phyloP scores from a whole-genome alignment of 805 yeast species.

The Barnettozyma vustinii region DNA sequence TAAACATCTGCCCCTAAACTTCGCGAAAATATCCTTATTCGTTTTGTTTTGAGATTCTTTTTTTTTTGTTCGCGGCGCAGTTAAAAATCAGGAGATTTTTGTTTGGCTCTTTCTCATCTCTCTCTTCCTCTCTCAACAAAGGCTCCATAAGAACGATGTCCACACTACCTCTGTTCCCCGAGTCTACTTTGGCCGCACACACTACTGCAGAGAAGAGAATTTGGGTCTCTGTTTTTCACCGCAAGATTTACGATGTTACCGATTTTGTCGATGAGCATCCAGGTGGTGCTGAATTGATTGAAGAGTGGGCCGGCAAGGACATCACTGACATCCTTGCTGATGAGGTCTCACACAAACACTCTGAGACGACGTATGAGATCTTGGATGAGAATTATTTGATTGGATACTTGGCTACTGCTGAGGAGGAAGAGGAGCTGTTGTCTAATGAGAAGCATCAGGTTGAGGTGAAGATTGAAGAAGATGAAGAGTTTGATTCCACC shows the following conservation, averaged over 20 bases:
- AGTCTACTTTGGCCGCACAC: slow-evolving; percentile 48
- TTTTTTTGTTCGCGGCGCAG: too few relatives aligned
- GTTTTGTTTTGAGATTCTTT: background rate
- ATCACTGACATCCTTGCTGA: slow-evolving; percentile 82
- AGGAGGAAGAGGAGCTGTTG: slow-evolving; percentile 69
- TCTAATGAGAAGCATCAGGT: slow-evolving; percentile 50
- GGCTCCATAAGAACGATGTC: slow-evolving; percentile 11
- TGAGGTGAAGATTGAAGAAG: slow-evolving; percentile 46
- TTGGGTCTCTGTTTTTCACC: slow-evolving; percentile 75
- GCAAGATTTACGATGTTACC: slow-evolving; percentile 84
- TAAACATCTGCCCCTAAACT: background rate
- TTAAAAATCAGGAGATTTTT: background rate
- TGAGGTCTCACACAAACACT: slow-evolving; percentile 65
- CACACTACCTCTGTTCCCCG: slow-evolving; percentile 58
- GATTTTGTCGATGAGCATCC: slow-evolving; percentile 50
- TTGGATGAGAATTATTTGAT: slow-evolving; percentile 74
- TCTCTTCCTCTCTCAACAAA: background rate
- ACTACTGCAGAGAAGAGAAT: slow-evolving; percentile 43
- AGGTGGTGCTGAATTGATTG: slow-evolving; percentile 79
- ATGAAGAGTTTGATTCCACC: slow-evolving; percentile 42
- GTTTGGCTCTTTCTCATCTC: background rate
- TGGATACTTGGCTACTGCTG: slow-evolving; percentile 77
- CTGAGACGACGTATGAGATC: slow-evolving; percentile 82
- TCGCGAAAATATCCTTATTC: background rate
- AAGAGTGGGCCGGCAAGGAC: slow-evolving; percentile 78